Conservation (phyloP, 495 filamentous ascomycete genomes). For the Articulospora tetracladia region DNA sequence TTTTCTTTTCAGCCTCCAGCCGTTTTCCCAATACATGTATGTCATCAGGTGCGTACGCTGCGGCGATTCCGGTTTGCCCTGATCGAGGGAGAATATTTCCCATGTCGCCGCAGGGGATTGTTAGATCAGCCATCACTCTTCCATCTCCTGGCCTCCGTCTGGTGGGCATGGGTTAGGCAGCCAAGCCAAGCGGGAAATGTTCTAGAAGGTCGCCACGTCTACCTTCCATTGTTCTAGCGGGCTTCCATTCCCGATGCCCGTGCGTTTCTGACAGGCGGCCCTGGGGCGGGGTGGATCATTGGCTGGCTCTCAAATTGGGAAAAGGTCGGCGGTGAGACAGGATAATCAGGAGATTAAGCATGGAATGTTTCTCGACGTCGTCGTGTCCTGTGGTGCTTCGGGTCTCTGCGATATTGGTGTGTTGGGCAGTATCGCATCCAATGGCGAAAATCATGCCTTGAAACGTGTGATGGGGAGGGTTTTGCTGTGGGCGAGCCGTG, state of each 20-base stretch:
- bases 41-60: neutral
- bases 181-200: conserved; percentile 10
- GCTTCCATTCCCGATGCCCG: neutral
- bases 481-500: neutral
- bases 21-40: neutral
- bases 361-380: neutral
- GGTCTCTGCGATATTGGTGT: neutral
- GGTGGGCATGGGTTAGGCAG: neutral
- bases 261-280: neutral
- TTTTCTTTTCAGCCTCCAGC: neutral
- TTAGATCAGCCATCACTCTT: neutral
- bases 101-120: neutral
- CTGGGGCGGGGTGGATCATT: neutral
- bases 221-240: conserved; percentile 7
- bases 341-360: neutral
- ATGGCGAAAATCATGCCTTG: neutral
- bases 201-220: conserved; percentile 17
- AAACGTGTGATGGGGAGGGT: neutral
- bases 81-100: neutral
- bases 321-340: neutral
- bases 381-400: neutral
- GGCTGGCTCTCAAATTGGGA: neutral
- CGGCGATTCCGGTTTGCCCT: conserved; percentile 14
- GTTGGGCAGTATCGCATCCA: neutral
- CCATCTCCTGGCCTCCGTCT: neutral